A percentile compares a stretch with the other conserved stretches of the same genome.
Evolutionary conservation across 2,329 filamentous ascomycete genomes (phyloP).

Genomic region (Chrysoporthe cubensis): DNA sequence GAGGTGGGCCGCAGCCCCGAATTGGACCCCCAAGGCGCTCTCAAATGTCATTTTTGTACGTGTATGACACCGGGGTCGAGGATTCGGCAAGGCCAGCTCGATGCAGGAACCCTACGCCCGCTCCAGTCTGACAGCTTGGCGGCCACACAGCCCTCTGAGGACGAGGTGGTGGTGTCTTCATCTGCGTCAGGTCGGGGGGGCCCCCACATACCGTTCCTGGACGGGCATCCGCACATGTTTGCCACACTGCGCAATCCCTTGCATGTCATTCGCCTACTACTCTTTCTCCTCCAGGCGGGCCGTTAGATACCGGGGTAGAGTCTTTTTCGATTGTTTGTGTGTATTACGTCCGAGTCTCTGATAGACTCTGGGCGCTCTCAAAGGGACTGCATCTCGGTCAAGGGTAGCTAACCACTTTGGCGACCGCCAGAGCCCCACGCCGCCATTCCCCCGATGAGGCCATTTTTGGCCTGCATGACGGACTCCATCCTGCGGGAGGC

Average conservation of each 20-base stretch:
- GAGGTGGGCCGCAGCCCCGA: no score
- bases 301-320: no score
- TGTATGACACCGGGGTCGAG: neutral
- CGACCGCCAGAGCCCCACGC: neutral
- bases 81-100: neutral
- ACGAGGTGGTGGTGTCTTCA: constrained; percentile 3
- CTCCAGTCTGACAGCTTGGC: neutral
- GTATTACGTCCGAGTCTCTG: neutral
- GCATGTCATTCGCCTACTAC: neutral
- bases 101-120: constrained; percentile 17
- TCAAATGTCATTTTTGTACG: neutral
- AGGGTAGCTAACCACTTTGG: neutral
- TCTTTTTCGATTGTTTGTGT: neutral
- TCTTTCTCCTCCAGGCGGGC: no score
- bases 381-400: neutral
- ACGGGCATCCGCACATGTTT: neutral
- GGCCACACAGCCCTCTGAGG: neutral
- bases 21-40: neutral
- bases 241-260: neutral
- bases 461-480: neutral
- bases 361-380: no score
- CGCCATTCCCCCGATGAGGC: neutral
- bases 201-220: neutral
- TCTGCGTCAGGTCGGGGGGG: neutral
- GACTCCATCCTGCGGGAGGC: constrained; percentile 3